Evolutionary conservation across 768 basidiomycete species (phyloP).

Genomic region (Gautieria morchelliformis): DNA sequence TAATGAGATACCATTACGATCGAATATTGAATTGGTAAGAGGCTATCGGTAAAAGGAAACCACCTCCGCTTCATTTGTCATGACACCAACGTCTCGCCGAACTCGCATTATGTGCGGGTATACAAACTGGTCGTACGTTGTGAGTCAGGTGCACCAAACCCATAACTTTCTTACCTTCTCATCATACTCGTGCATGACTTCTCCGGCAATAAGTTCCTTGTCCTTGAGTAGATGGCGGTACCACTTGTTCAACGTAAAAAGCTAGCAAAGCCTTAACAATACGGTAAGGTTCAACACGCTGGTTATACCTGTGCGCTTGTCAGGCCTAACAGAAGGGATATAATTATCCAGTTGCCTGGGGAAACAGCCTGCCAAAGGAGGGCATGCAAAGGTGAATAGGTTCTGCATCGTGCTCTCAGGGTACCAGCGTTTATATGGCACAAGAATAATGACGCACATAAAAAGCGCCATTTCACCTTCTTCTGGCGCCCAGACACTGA

Average conservation of each 20-base stretch:
- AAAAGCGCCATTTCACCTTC: conserved; percentile 63
- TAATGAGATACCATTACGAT: not conserved
- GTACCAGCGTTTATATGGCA: not conserved
- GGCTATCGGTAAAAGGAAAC: conserved; percentile 21
- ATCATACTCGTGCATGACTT: conserved; percentile 81
- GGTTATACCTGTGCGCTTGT: conserved; percentile 53
- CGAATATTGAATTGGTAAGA: not conserved
- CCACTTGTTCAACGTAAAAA: conserved; percentile 39
- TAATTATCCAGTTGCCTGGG: conserved; percentile 68
- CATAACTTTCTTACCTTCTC: conserved; percentile 41
- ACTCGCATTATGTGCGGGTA: conserved; percentile 73
- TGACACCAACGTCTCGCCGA: conserved; percentile 67
- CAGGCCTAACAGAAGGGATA: conserved; percentile 56
- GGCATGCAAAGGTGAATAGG: conserved; percentile 74
- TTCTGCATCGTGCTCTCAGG: conserved; percentile 16
- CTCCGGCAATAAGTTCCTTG: conserved; percentile 61
- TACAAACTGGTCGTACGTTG: conserved; percentile 50
- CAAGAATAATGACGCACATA: conserved; percentile 14
- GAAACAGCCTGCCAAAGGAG: conserved; percentile 65
- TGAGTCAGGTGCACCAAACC: not conserved
- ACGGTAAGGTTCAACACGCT: not conserved
- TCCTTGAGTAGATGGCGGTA: conserved; percentile 67
- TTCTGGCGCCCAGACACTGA: conserved; percentile 72
- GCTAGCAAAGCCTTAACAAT: conserved; percentile 21
- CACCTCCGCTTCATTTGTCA: conserved; percentile 80